These are phyloP conservation scores for Phanerodontia chrysosporium DNA, from an alignment of 768 basidiomycete species.

Conservation along the genomic window DNA sequence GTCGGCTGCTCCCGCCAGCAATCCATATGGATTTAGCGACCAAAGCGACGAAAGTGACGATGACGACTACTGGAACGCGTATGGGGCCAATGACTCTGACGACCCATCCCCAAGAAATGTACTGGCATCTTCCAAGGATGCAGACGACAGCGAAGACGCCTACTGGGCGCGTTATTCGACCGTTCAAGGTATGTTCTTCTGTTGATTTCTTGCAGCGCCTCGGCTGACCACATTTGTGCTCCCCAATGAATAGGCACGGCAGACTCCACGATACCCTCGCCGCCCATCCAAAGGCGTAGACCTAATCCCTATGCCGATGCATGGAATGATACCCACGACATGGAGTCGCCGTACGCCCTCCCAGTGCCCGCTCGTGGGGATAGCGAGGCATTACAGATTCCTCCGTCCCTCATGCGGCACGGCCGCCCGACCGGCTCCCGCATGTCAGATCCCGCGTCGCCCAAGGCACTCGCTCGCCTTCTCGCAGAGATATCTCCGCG, in stretches of 20 bases:
- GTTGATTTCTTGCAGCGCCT: neutral
- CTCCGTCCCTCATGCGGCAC: constrained; percentile 9
- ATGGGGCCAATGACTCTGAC: constrained; percentile 38
- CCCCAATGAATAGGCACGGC: constrained; percentile 48
- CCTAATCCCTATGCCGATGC: constrained; percentile 17
- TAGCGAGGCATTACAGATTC: constrained; percentile 21
- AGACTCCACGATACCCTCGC: constrained; percentile 64
- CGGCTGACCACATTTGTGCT: neutral
- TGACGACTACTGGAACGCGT: constrained; percentile 68
- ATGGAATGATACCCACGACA: constrained; percentile 13
- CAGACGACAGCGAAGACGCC: constrained; percentile 45
- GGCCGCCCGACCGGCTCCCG: constrained; percentile 4
- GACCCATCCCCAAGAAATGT: constrained; percentile 13
- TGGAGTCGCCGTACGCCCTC: constrained; percentile 20
- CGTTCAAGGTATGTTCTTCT: constrained; percentile 55
- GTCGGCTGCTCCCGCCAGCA: neutral
- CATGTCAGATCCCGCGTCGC: constrained; percentile 28
- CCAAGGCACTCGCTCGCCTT: constrained; percentile 22
- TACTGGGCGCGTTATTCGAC: constrained; percentile 75
- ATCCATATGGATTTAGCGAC: constrained; percentile 14
- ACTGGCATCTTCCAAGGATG: constrained; percentile 22
- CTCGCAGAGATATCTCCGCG: constrained; percentile 26
- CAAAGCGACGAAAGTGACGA: constrained; percentile 35
- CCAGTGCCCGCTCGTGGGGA: constrained; percentile 19
- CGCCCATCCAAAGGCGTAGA: constrained; percentile 31